A percentile compares a stretch with the other conserved stretches of the same genome.
These are phyloP conservation scores for Amniculicola lignicola DNA, from an alignment of 495 filamentous ascomycete genomes.

Conservation along the genomic window DNA sequence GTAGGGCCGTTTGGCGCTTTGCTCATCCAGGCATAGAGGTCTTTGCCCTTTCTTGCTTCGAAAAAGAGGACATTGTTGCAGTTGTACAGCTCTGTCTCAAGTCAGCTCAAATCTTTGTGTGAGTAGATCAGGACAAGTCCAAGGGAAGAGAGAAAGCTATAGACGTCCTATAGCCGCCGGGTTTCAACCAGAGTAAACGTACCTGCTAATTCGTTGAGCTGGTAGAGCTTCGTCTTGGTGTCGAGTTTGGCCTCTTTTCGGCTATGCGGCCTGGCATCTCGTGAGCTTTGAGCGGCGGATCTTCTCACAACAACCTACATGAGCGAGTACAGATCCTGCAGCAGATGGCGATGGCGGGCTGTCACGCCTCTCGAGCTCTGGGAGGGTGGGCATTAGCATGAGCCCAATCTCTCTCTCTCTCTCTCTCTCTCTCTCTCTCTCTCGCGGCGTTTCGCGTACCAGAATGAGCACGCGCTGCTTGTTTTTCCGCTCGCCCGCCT, in stretches of 20 bases:
- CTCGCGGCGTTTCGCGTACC: constrained; percentile 4
- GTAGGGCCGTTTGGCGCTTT: constrained; percentile 95
- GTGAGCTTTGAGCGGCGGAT: background rate
- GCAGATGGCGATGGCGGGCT: constrained; percentile 86
- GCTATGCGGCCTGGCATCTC: constrained; percentile 59
- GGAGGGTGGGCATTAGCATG: background rate
- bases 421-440: background rate
- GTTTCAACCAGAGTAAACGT: background rate
- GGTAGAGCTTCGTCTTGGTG: constrained; percentile 87
- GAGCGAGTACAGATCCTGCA: constrained; percentile 83
- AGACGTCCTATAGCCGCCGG: too few species aligned
- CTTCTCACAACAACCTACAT: constrained; percentile 42
- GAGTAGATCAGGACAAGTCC: background rate
- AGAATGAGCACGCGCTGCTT: constrained; percentile 85
- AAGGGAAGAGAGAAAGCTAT: too few species aligned
- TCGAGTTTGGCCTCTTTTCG: constrained; percentile 96
- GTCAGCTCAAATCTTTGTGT: background rate
- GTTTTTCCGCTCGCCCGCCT: constrained; percentile 49
- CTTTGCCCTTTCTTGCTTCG: constrained; percentile 90
- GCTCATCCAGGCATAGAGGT: constrained; percentile 90
- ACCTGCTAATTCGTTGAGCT: constrained; percentile 85
- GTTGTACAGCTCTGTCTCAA: constrained; percentile 74
- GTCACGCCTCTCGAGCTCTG: constrained; percentile 53
- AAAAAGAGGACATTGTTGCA: constrained; percentile 98
- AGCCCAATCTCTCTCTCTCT: constrained; percentile 3